Conservation (phyloP, 176 grass and related monocot species). For the Oryza nivara region DNA sequence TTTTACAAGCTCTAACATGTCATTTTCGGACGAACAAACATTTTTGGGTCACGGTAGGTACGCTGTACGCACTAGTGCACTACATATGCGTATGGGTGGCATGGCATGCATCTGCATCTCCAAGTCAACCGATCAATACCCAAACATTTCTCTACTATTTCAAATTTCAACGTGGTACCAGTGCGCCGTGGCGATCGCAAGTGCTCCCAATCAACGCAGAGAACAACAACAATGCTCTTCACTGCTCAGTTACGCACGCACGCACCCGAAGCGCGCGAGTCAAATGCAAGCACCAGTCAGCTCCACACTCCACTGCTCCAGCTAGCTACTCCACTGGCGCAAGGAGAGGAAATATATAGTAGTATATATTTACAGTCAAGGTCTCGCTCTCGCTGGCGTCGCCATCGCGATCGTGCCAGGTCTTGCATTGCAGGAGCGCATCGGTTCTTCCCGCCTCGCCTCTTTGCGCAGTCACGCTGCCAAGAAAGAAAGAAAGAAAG, state of each 20-base stretch:
- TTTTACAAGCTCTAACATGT: neutral
- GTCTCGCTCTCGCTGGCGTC: neutral
- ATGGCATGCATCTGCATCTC: neutral
- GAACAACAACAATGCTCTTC: neutral
- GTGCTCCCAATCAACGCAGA: neutral
- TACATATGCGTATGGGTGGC: neutral
- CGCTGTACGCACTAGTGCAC: neutral
- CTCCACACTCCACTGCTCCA: neutral
- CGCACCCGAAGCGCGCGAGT: slow-evolving; percentile 1
- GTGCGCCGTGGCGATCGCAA: neutral
- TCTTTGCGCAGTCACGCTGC: too few relatives aligned
- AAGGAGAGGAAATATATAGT: neutral
- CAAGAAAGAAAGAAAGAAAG: neutral
- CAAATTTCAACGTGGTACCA: neutral
- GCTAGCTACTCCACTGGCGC: neutral
- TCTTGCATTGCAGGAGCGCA: slow-evolving; percentile 7
- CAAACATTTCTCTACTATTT: neutral
- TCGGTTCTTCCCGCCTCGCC: slow-evolving; percentile 4
- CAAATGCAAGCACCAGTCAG: slow-evolving; percentile 31
- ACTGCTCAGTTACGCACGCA: slow-evolving; percentile 7
- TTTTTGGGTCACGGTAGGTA: neutral
- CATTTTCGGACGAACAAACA: too few relatives aligned
- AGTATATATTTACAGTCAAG: neutral
- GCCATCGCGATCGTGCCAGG: slow-evolving; percentile 34
- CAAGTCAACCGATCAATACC: slow-evolving; percentile 2